Evolutionary conservation across 306 rosid genomes (phyloP), one percentile per base, ranked within the genome.

Genomic region (Alnus glutinosa): DNA sequence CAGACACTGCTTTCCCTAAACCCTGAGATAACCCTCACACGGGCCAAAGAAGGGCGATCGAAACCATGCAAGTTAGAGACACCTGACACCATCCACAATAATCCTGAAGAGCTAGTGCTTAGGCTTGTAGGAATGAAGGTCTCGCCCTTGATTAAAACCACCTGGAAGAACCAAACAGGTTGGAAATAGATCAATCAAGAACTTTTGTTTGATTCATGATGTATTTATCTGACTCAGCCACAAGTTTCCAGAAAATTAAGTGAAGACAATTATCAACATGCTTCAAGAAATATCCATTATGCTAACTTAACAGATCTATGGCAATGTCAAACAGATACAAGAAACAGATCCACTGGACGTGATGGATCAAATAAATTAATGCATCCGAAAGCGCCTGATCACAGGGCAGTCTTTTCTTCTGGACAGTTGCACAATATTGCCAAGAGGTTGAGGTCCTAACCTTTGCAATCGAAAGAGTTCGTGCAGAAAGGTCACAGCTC

Each of bases 41-140:
- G 89, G 74, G 92, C 88, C 84, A 90, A 66, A 34, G 92, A 79
- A 6, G 91, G 90, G 58, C 70, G 30, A 28, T 79, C 78, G 55
- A 69, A 75, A 79, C 85, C 92, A 70, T 77, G 92, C 76, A 91
- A 78, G 80, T 79, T 83, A 70, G 98, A 93, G 77, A 89, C 91
- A 83, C 98, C 99, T 0, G 91, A 87, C 64, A 95, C 87, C 91
- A 93, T 89, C 99, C 99, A 93, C 84, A 95, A 82, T 32, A 83
- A 67, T 75, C 93, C 85, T 0, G 89, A 70, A 18, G 77, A 62
- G 86, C 84, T 75, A 73, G 66, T 79, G 13, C 85, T 88, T 77
- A 93, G 54, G 89, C 94, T 83, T 34, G 99, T 95, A 9, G 99
- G 98, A 71, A 93, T 83, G 83, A 88, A 95, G 37, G 89, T 87